Percentiles rank a stretch among this genome's conserved stretches.
Evolutionary conservation across 2,329 filamentous ascomycete genomes (phyloP).

Genomic region (Falciphora oryzae): DNA sequence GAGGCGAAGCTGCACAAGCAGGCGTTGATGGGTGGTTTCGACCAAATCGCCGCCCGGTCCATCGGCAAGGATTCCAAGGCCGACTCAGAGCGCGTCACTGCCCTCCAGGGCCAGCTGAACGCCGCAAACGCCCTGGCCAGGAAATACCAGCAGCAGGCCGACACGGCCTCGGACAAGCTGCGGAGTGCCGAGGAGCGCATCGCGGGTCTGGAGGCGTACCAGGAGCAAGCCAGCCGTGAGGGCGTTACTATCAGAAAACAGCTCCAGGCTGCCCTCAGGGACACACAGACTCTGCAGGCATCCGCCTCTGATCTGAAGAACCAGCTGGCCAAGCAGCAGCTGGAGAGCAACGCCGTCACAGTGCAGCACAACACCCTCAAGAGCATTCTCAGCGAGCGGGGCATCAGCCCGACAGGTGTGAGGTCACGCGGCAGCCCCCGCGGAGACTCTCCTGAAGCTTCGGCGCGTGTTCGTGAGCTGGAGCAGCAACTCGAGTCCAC

Average conservation of each 20-base stretch:
- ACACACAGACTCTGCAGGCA: constrained; percentile 74
- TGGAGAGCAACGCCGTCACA: constrained; percentile 88
- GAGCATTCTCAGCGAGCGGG: constrained; percentile 83
- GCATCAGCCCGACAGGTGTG: constrained; percentile 70
- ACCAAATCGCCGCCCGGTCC: constrained; percentile 60
- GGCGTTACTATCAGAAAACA: constrained; percentile 85
- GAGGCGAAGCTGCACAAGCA: constrained; percentile 83
- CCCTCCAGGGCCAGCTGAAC: constrained; percentile 74
- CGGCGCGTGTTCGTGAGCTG: constrained; percentile 69
- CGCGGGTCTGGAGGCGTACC: constrained; percentile 91
- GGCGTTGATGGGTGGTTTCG: constrained; percentile 76
- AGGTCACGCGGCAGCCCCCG: constrained; percentile 69
- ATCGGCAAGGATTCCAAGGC: constrained; percentile 37
- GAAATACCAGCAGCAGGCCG: constrained; percentile 84
- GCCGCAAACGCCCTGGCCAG: constrained; percentile 74
- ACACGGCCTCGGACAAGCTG: constrained; percentile 80
- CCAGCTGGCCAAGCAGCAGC: constrained; percentile 76
- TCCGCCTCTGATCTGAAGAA: constrained; percentile 78
- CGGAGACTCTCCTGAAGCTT: constrained; percentile 67
- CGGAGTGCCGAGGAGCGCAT: constrained; percentile 93
- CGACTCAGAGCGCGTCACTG: constrained; percentile 60
- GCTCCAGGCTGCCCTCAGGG: constrained; percentile 75
- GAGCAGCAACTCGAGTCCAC: constrained; percentile 80
- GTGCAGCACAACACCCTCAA: constrained; percentile 93
- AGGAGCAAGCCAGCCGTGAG: constrained; percentile 93